Conservation (phyloP, 306 rosid species). For the Acacia acuminata region DNA sequence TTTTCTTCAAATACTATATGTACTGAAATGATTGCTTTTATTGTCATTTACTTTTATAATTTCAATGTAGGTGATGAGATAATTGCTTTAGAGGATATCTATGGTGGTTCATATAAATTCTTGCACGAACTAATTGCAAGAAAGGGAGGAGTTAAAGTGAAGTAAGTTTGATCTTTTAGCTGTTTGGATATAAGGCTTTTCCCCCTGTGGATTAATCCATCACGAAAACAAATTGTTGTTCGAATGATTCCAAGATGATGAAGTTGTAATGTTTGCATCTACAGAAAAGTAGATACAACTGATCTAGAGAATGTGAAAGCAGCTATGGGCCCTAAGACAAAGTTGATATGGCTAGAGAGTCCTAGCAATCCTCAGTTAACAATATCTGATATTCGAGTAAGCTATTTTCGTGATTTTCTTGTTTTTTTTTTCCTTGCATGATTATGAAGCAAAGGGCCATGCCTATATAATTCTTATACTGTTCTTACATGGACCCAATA, state of each 20-base stretch:
- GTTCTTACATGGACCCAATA: neutral
- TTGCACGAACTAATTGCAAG: neutral
- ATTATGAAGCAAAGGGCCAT: neutral
- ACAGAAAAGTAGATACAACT: slow-evolving; percentile 78
- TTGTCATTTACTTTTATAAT: slow-evolving; percentile 28
- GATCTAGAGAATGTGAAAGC: slow-evolving; percentile 80
- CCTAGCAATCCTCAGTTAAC: slow-evolving; percentile 86
- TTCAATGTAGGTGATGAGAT: slow-evolving; percentile 76
- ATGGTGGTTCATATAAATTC: slow-evolving; percentile 85
- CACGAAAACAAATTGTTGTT: neutral
- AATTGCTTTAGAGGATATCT: slow-evolving; percentile 84
- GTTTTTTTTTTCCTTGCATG: neutral
- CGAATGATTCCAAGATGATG: neutral
- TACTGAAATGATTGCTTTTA: neutral
- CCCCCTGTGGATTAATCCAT: neutral
- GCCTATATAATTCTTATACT: no score
- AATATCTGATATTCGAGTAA: slow-evolving; percentile 84
- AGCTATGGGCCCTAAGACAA: slow-evolving; percentile 63
- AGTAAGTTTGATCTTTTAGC: slow-evolving; percentile 35
- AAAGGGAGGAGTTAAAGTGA: neutral
- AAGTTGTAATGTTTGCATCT: slow-evolving; percentile 32
- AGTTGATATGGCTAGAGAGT: slow-evolving; percentile 96
- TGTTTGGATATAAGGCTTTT: slow-evolving; percentile 13
- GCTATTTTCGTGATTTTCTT: slow-evolving; percentile 12
- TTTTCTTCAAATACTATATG: slow-evolving; percentile 2